Percentiles rank a stretch among this genome's conserved stretches.
Conservation (phyloP, 768 basidiomycete genomes). For the Lentinula sp. region DNA sequence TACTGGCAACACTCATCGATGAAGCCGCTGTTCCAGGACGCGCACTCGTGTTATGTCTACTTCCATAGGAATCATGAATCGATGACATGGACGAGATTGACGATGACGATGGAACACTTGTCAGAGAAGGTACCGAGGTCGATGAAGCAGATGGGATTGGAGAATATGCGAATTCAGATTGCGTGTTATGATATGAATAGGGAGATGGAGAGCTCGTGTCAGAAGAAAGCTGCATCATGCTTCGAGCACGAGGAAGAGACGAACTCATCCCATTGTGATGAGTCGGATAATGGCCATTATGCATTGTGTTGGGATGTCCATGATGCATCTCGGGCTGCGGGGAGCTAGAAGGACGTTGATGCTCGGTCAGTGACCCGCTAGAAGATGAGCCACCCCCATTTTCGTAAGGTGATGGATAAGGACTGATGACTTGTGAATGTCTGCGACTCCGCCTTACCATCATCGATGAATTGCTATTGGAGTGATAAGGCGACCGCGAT, state of each 20-base stretch:
- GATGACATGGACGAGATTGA: slow-evolving; percentile 28
- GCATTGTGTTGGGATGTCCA: slow-evolving; percentile 13
- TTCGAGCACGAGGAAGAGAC: slow-evolving; percentile 65
- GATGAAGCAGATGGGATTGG: slow-evolving; percentile 35
- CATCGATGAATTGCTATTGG: slow-evolving; percentile 36
- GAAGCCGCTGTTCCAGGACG: slow-evolving; percentile 77
- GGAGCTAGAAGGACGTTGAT: slow-evolving; percentile 65
- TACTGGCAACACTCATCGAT: slow-evolving; percentile 69
- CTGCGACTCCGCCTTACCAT: slow-evolving; percentile 70
- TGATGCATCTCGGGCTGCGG: slow-evolving; percentile 50
- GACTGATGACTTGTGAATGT: slow-evolving; percentile 84
- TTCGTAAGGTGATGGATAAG: slow-evolving; percentile 81
- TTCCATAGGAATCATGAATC: slow-evolving; percentile 20
- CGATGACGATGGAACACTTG: slow-evolving; percentile 6
- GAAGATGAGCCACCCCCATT: slow-evolving; percentile 22
- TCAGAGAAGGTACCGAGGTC: slow-evolving; percentile 2
- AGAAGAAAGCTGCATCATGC: slow-evolving; percentile 77
- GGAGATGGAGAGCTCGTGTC: slow-evolving; percentile 39
- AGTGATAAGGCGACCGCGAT: slow-evolving; percentile 44
- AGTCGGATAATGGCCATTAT: slow-evolving; percentile 30
- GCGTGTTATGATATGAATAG: slow-evolving; percentile 57
- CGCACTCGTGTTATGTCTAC: slow-evolving; percentile 30
- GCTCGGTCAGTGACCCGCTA: slow-evolving; percentile 27
- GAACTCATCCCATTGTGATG: slow-evolving; percentile 17
- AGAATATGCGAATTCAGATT: slow-evolving; percentile 79